A percentile compares a stretch with the other conserved stretches of the same genome.
These are phyloP conservation scores for Lichina pygmaea DNA, from an alignment of 495 filamentous ascomycete genomes.

Conservation along the genomic window DNA sequence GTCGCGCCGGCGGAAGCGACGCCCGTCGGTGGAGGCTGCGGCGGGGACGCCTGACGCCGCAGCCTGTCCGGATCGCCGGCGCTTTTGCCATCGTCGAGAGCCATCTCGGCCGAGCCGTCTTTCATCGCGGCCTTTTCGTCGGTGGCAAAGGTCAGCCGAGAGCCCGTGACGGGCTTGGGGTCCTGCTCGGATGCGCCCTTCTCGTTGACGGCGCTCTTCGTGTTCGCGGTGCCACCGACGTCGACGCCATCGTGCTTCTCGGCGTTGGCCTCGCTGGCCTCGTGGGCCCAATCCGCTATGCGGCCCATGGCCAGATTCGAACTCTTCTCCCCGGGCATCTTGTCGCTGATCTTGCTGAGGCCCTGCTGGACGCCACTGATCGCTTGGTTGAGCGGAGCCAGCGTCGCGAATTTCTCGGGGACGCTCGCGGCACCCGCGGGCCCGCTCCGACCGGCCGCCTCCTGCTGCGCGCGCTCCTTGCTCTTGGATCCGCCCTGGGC, in stretches of 20 bases:
- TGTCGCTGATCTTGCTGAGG: not conserved
- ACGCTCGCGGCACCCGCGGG: conserved; percentile 16
- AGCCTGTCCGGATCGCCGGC: not conserved
- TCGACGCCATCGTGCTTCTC: conserved; percentile 5
- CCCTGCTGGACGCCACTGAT: conserved; percentile 1
- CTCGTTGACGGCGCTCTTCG: not conserved
- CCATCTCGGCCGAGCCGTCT: not conserved
- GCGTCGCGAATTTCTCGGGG: conserved; percentile 3
- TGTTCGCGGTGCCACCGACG: not conserved
- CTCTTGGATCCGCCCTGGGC: conserved; percentile 24
- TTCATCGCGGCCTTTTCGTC: conserved; percentile 1
- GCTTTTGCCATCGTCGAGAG: not conserved
- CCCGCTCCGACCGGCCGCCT: conserved; percentile 15
- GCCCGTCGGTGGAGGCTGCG: not conserved
- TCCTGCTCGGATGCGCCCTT: not conserved
- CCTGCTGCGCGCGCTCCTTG: conserved; percentile 19
- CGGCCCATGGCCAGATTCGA: conserved; percentile 8
- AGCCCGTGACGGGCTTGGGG: not conserved
- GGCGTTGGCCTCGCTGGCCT: conserved; percentile 7
- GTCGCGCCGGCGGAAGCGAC: too few species aligned
- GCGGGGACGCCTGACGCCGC: not conserved
- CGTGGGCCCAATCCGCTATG: conserved; percentile 7
- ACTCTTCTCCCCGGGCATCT: not conserved
- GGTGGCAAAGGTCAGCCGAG: not conserved
- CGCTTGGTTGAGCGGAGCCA: conserved; percentile 9